These are phyloP conservation scores for Cronartium quercuum DNA, from an alignment of 1,284 basidiomycete genomes.

Conservation along the genomic window DNA sequence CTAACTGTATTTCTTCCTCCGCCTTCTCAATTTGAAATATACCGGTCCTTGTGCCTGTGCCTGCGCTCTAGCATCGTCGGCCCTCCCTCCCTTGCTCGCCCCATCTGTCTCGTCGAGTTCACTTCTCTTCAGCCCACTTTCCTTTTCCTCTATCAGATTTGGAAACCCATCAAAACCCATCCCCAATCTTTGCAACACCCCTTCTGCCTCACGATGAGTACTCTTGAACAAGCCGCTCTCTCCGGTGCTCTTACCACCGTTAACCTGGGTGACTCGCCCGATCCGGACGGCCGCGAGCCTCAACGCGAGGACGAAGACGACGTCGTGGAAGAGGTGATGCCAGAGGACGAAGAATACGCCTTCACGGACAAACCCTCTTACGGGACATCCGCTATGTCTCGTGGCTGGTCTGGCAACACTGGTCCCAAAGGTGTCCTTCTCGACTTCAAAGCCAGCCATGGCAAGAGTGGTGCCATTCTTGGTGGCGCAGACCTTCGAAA, in stretches of 20 bases:
- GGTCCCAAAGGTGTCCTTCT: conserved; percentile 36
- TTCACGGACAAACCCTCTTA: not conserved
- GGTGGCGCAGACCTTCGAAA: conserved; percentile 11
- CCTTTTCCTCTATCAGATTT: not conserved
- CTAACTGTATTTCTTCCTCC: too few relatives aligned
- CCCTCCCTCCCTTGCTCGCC: not conserved
- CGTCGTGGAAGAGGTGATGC: not conserved
- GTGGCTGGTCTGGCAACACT: conserved; percentile 38
- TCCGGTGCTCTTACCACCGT: conserved; percentile 14
- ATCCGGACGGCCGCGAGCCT: conserved; percentile 22
- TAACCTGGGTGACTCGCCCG: not conserved
- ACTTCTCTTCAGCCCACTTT: not conserved
- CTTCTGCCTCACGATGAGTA: conserved; percentile 9
- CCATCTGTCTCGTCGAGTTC: not conserved
- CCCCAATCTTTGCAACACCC: not conserved
- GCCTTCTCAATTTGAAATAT: too few relatives aligned
- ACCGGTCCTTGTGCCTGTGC: not conserved
- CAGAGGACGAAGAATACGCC: conserved; percentile 3
- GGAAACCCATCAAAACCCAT: not conserved
- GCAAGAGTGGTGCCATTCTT: conserved; percentile 37
- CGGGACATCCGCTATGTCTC: conserved; percentile 17
- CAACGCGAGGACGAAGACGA: not conserved
- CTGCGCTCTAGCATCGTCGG: not conserved
- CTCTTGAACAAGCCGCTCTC: conserved; percentile 33
- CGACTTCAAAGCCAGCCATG: conserved; percentile 37